A percentile compares a stretch with the other conserved stretches of the same genome.
Conservation (phyloP, 2,329 filamentous ascomycete species). For the Dendrostoma leiphaemia region DNA sequence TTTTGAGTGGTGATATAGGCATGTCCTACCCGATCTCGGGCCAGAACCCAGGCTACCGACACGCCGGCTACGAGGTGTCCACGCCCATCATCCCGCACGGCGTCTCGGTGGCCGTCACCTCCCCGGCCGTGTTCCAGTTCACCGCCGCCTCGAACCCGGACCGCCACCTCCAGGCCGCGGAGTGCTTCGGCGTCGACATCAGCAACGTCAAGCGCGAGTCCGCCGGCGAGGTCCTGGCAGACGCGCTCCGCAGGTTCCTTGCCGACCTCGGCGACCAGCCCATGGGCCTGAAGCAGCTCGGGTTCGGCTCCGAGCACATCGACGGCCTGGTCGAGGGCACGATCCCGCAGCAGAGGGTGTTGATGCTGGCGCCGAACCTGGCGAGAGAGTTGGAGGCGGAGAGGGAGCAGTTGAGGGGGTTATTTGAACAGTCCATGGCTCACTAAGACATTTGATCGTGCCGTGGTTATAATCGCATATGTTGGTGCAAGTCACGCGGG, state of each 20-base stretch:
- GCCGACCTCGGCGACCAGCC: slow-evolving; percentile 87
- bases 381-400: slow-evolving; percentile 67
- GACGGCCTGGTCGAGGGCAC: slow-evolving; percentile 90
- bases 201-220: slow-evolving; percentile 84
- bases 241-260: slow-evolving; percentile 80
- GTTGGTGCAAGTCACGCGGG: no score
- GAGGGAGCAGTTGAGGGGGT: slow-evolving; percentile 64
- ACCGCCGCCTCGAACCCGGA: slow-evolving; percentile 90
- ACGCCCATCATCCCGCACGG: slow-evolving; percentile 89
- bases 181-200: slow-evolving; percentile 87
- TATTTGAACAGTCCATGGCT: slow-evolving; percentile 64
- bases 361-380: slow-evolving; percentile 87
- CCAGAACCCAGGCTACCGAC: slow-evolving; percentile 88
- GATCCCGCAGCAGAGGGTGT: slow-evolving; percentile 83
- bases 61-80: slow-evolving; percentile 78
- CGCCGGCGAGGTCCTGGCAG: slow-evolving; percentile 82
- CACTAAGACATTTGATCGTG: no score
- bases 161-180: slow-evolving; percentile 83
- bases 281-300: slow-evolving; percentile 76
- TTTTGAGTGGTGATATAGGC: slow-evolving; percentile 42
- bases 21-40: slow-evolving; percentile 98
- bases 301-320: slow-evolving; percentile 73
- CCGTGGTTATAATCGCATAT: no score
- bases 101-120: slow-evolving; percentile 90
- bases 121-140: slow-evolving; percentile 91